These are phyloP conservation scores for Isabelozyma gotoi DNA, from an alignment of 805 yeast genomes.

Conservation along the genomic window DNA sequence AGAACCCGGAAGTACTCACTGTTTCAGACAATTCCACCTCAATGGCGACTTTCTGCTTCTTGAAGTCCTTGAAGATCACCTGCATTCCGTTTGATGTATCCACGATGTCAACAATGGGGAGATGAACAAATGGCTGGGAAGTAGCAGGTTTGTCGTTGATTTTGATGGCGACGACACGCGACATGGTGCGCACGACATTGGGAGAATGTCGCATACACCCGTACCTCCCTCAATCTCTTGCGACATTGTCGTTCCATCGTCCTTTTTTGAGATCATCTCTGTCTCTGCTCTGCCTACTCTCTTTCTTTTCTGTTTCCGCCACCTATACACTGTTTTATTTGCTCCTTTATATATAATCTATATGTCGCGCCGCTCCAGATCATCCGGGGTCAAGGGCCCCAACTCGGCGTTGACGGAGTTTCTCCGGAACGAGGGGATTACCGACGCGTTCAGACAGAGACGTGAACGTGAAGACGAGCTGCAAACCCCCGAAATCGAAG, in stretches of 20 bases:
- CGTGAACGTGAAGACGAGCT: slow-evolving; percentile 12
- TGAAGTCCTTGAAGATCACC: slow-evolving; percentile 84
- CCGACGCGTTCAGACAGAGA: slow-evolving; percentile 65
- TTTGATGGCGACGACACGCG: not conserved
- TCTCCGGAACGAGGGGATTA: slow-evolving; percentile 84
- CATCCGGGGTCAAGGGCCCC: slow-evolving; percentile 50
- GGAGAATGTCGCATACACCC: too few species aligned
- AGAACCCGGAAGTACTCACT: slow-evolving; percentile 52
- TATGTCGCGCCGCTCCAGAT: slow-evolving; percentile 15
- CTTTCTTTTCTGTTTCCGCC: not conserved
- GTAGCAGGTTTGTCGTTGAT: too few species aligned
- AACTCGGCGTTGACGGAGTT: slow-evolving; percentile 91
- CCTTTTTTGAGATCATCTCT: too few species aligned
- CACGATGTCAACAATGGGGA: too few species aligned
- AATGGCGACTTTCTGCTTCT: slow-evolving; percentile 81
- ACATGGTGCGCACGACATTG: too few species aligned
- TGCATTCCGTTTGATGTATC: too few species aligned
- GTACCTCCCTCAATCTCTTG: too few species aligned
- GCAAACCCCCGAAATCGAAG: too few species aligned
- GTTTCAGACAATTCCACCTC: slow-evolving; percentile 71
- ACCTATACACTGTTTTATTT: not conserved
- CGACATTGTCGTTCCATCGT: too few species aligned
- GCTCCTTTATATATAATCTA: not conserved
- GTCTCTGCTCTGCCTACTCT: too few species aligned
- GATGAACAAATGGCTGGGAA: too few species aligned